Evolutionary conservation across 306 rosid genomes (phyloP).

Genomic region (Adenanthera pavonina): DNA sequence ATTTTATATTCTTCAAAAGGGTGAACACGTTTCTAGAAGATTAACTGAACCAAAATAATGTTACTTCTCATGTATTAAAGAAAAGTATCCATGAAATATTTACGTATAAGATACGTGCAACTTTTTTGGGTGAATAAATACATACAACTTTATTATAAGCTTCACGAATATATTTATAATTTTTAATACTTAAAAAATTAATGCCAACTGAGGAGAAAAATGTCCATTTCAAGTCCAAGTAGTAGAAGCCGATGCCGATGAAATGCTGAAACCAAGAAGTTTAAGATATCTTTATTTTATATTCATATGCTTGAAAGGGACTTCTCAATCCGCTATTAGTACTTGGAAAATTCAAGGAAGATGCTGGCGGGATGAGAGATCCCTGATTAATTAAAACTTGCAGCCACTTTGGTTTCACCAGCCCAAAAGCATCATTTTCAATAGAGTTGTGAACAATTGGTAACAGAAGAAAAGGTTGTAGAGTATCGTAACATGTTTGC

Average conservation of each 20-base stretch:
- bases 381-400: not conserved
- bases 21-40: no score
- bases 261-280: not conserved
- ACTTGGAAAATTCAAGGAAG: slow-evolving; percentile 10
- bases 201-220: not conserved
- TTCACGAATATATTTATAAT: no score
- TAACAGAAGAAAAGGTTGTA: no score
- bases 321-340: not conserved
- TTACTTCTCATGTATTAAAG: no score
- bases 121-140: not conserved
- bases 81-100: no score
- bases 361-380: not conserved
- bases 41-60: no score
- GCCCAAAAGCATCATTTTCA: not conserved
- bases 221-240: not conserved
- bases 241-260: not conserved
- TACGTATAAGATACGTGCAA: no score
- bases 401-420: not conserved
- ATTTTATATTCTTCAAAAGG: no score
- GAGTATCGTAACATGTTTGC: not conserved
- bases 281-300: not conserved
- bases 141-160: no score
- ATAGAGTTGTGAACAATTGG: not conserved
- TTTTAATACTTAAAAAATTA: not conserved
- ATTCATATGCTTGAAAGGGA: slow-evolving; percentile 10